These are phyloP conservation scores for Botrytis aclada DNA, from an alignment of 2,329 filamentous ascomycete genomes.

Conservation along the genomic window DNA sequence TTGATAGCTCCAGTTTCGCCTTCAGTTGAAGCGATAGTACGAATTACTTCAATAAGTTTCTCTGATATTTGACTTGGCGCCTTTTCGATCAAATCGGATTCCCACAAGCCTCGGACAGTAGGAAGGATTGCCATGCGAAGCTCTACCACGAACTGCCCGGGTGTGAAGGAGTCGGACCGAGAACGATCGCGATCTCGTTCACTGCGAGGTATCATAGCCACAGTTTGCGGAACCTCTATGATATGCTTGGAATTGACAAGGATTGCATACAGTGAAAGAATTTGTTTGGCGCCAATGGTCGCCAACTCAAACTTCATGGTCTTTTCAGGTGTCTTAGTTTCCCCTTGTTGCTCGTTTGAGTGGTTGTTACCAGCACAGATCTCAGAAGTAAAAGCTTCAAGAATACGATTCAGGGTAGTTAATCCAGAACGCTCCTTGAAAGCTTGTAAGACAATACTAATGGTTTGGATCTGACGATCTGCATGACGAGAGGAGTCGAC, in stretches of 20 bases:
- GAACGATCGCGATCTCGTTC: conserved; percentile 55
- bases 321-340: conserved; percentile 37
- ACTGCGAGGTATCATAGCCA: conserved; percentile 48
- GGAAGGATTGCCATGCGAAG: conserved; percentile 77
- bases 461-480: conserved; percentile 48
- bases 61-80: conserved; percentile 73
- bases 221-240: conserved; percentile 67
- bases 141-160: conserved; percentile 80
- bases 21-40: conserved; percentile 73
- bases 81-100: conserved; percentile 78
- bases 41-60: conserved; percentile 78
- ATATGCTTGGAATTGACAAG: conserved; percentile 77
- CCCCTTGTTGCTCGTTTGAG: conserved; percentile 30
- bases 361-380: conserved; percentile 41
- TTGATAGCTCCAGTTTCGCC: conserved; percentile 65
- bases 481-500: conserved; percentile 54
- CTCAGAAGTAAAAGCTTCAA: conserved; percentile 64
- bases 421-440: conserved; percentile 83
- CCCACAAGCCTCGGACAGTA: conserved; percentile 76
- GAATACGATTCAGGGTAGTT: conserved; percentile 67
- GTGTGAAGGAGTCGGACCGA: conserved; percentile 58
- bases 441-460: conserved; percentile 76
- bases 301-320: conserved; percentile 42
- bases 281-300: conserved; percentile 68
- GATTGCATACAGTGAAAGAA: conserved; percentile 76